These are phyloP conservation scores for Pythium aphanidermatum DNA, from an alignment of 352 stramenopile genomes.

Conservation along the genomic window DNA sequence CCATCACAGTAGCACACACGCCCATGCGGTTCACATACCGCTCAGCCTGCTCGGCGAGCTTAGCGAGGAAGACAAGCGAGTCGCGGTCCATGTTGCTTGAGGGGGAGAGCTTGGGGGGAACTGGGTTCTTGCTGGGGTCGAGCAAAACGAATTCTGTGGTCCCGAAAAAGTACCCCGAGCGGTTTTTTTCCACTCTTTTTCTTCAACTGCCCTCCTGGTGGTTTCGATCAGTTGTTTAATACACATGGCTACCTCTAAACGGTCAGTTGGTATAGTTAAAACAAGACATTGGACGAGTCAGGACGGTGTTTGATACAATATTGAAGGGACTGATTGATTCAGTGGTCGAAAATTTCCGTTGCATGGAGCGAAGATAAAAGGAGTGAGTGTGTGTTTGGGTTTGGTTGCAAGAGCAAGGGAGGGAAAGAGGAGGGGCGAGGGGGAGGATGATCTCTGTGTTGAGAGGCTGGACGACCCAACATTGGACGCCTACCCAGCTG, in stretches of 20 bases:
- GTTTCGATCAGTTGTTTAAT: conserved; percentile 15
- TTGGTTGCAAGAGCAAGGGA: conserved; percentile 6
- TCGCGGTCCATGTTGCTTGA: conserved; percentile 60
- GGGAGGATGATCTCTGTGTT: conserved; percentile 15
- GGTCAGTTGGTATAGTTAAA: neutral
- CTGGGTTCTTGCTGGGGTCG: conserved; percentile 23
- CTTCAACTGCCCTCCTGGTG: conserved; percentile 15
- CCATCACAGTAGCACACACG: neutral
- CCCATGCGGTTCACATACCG: conserved; percentile 31
- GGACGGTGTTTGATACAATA: too few species aligned
- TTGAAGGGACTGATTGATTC: too few species aligned
- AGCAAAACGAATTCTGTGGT: conserved; percentile 62
- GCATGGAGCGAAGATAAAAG: conserved; percentile 18
- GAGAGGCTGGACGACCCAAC: neutral
- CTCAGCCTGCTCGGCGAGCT: conserved; percentile 76
- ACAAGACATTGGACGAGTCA: too few species aligned
- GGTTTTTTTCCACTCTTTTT: conserved; percentile 27
- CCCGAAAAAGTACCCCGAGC: conserved; percentile 24
- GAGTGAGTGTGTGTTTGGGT: too few species aligned
- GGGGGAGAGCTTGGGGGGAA: conserved; percentile 4
- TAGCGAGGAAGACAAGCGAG: conserved; percentile 77
- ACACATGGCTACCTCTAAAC: conserved; percentile 4
- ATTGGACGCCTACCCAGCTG: conserved; percentile 14
- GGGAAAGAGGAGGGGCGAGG: neutral
- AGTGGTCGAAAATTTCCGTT: conserved; percentile 9